A percentile compares a stretch with the other conserved stretches of the same genome.
phyloP scores from a whole-genome alignment of 345 rosid genomes.

The Laguncularia racemosa region DNA sequence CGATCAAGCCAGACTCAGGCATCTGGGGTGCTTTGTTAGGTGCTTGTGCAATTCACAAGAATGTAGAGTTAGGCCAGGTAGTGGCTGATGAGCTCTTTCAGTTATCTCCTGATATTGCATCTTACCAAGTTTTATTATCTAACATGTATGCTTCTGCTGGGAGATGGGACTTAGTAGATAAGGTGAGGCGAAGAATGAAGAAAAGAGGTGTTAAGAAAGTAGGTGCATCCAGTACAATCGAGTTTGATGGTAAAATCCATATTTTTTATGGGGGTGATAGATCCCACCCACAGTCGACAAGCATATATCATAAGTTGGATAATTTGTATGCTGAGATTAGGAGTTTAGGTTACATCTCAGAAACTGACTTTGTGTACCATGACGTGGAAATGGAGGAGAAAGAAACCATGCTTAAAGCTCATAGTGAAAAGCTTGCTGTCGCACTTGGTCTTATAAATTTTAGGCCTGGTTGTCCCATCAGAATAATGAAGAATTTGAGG shows the following conservation, averaged over 20 bases:
- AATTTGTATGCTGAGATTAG: slow-evolving; percentile 32
- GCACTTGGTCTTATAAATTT: slow-evolving; percentile 38
- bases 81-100: slow-evolving; percentile 38
- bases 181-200: slow-evolving; percentile 37
- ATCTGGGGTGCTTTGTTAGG: slow-evolving; percentile 43
- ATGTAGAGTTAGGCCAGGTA: slow-evolving; percentile 30
- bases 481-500: slow-evolving; percentile 55
- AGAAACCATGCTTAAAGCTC: slow-evolving; percentile 38
- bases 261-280: slow-evolving; percentile 52
- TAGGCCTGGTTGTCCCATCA: slow-evolving; percentile 23
- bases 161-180: slow-evolving; percentile 39
- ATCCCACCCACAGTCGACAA: slow-evolving; percentile 39
- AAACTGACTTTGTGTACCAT: slow-evolving; percentile 42
- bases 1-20: slow-evolving; percentile 32
- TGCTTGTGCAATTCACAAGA: slow-evolving; percentile 39
- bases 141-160: slow-evolving; percentile 47
- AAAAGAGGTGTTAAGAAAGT: slow-evolving; percentile 37
- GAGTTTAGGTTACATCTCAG: slow-evolving; percentile 44
- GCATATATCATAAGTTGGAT: slow-evolving; percentile 34
- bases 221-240: slow-evolving; percentile 47
- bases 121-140: slow-evolving; percentile 40
- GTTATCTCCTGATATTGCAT: slow-evolving; percentile 35
- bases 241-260: slow-evolving; percentile 33
- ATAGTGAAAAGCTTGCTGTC: slow-evolving; percentile 66
- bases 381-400: slow-evolving; percentile 63